Base-by-base conservation (phyloP, 768 basidiomycete genomes). In the Mycena crocata region DNA sequence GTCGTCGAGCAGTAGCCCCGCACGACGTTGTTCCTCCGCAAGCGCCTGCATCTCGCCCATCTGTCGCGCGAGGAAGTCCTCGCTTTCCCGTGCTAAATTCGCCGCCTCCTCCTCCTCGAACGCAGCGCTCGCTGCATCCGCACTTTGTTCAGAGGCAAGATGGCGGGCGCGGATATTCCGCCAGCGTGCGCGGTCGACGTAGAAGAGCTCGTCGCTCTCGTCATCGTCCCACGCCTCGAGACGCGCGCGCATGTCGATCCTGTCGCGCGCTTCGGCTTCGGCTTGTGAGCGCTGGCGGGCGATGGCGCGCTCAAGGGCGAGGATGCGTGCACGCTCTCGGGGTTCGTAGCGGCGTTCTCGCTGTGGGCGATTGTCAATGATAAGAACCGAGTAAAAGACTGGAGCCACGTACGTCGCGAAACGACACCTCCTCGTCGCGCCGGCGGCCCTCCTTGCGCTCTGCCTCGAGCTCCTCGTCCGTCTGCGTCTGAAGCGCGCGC, bases 21-120 rank as follows among this genome's bases (percentile, higher is more conserved):
- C 94, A 74, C 94, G 93, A 68, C 94, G 90, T 73, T 98, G 95
- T 73, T 96, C 93, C 55, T 93, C 93, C 15, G 93, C 93, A 31
- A 97, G 82, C 2, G 93, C 91, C 70, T 95, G 94, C 90, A 97
- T 93, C 77, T 98, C 96, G 68, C 94, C 94, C 94, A 97, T 95
- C 74, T 98, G 96, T 59, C 90, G 86, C 37, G 94, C 93, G 65
- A 98, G 84, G 86, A 99, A 98, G 68, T 90, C 92, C 78, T 98
- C 97, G 0, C 95, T 95, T 78, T 98, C 95, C 52, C 89, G 87
- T 37, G 94, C 89, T 26, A 98, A 84, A 71, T 94, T 93, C 75
- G 93, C 95, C 10, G 89, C 88, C 78, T 98, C 95, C 56, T 92
- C 91, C 49, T 91, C 90, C 78, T 98, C 96, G 64, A 90, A 90